Base-by-base conservation (phyloP, 371 early-diverging fungal species). In the Sporodiniella umbellata region DNA sequence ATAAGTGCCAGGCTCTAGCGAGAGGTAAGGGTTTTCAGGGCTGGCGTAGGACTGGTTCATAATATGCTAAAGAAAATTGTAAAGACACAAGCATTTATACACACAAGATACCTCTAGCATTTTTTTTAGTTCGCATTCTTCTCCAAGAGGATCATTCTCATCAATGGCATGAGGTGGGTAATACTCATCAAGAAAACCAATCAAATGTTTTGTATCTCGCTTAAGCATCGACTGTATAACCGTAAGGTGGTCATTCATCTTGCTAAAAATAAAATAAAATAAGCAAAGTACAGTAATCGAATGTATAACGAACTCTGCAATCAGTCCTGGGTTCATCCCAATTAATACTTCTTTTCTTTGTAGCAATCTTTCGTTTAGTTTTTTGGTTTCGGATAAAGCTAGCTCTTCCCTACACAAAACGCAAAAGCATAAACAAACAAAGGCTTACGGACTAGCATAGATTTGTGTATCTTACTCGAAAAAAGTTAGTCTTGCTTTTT, bases 1-100 rank as follows among this genome's bases (percentile, higher is more conserved):
- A 31, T 69, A 81, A 1, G 62, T 64, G 2, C 80, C 79, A 17
- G 58, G 64, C 14, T 54, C 53, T 10, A 84, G 40, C 2, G 45
- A 26, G 8, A 79, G 19, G 37, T 81, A 84, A 0, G 84, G 80
- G 38, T 78, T 61, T 11, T 60, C 61, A 3, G 79, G 77, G 8
- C 52, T 55, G 15, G 58, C 46, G 14, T 68, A 66, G 1, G 75
- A 66, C n/a, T 64, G 47, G 44, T 84, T 84, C 80, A 84, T 79
- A 23, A 84, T 42, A 44, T 84, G 49, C 28, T 51, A 51, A 30
- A 30, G 3, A 42, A 15, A 31, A 26, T 10, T 28, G 30, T 28
- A 7, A 28, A 28, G 4, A 28, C 7, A 4, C 8, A 42, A 23
- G 7, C 15, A 18, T 46, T 7, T 7, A 28, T 7, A 28, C 7